Percentiles rank a stretch among this genome's conserved stretches.
Evolutionary conservation across 2,329 filamentous ascomycete genomes (phyloP).

Genomic region (Fusarium mangiferae): DNA sequence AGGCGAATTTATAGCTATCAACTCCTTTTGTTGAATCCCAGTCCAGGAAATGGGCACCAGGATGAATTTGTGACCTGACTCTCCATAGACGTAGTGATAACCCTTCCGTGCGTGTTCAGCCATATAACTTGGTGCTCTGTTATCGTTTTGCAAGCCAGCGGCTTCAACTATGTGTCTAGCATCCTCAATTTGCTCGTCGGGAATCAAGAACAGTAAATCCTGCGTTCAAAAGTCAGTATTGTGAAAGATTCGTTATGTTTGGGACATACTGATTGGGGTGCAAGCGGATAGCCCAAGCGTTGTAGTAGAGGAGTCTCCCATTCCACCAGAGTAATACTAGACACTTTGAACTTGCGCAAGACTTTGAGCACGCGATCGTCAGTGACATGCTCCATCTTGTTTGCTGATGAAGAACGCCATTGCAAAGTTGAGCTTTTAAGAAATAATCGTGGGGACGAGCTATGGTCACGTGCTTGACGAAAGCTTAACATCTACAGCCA

Average conservation of each 20-base stretch:
- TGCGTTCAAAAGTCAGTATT: neutral
- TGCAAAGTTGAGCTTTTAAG: neutral
- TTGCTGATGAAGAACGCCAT: neutral
- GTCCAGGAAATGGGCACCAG: neutral
- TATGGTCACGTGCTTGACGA: neutral
- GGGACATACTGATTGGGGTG: neutral
- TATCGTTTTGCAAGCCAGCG: too few relatives aligned
- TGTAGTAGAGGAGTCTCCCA: neutral
- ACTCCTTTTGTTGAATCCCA: neutral
- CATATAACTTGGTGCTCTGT: neutral
- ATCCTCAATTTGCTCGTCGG: fast-evolving
- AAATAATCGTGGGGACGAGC: fast-evolving
- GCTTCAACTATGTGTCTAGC: fast-evolving
- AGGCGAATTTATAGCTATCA: fast-evolving
- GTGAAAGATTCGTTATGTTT: fast-evolving
- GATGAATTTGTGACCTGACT: neutral
- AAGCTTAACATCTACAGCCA: neutral
- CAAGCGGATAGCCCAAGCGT: fast-evolving
- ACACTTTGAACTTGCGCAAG: fast-evolving
- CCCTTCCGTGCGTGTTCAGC: fast-evolving
- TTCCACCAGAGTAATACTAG: neutral
- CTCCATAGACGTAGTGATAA: neutral
- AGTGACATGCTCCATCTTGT: neutral
- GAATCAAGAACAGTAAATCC: neutral
- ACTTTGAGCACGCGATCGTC: neutral